Evolutionary conservation across 495 filamentous ascomycete species (phyloP).

Genomic region (Xylaria bambusicola): DNA sequence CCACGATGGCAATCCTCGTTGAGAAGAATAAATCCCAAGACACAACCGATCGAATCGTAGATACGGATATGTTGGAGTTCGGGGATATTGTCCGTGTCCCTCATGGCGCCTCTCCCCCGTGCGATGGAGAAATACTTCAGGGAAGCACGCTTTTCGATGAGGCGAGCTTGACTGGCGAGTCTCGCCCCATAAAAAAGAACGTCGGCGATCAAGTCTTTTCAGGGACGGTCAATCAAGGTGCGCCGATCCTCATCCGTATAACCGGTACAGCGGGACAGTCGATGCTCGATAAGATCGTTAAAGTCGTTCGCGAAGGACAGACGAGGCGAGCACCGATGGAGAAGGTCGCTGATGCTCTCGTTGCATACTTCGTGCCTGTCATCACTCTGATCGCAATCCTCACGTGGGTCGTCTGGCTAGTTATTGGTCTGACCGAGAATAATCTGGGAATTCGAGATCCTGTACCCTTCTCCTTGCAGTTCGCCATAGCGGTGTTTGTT

Average conservation of each 20-base stretch:
- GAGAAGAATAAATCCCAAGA: constrained; percentile 39
- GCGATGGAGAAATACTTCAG: constrained; percentile 70
- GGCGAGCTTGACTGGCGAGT: constrained; percentile 88
- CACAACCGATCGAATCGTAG: constrained; percentile 45
- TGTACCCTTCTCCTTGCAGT: constrained; percentile 82
- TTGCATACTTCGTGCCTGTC: constrained; percentile 85
- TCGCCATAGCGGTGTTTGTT: constrained; percentile 93
- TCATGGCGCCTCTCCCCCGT: constrained; percentile 82
- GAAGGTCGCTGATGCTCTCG: constrained; percentile 78
- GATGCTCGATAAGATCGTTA: constrained; percentile 91
- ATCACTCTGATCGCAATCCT: constrained; percentile 78
- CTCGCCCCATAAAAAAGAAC: constrained; percentile 69
- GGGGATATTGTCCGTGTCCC: constrained; percentile 77
- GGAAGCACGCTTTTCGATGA: constrained; percentile 80
- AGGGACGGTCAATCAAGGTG: constrained; percentile 82
- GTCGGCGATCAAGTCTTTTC: constrained; percentile 74
- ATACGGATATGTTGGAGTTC: constrained; percentile 77
- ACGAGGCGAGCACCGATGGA: constrained; percentile 85
- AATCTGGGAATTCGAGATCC: constrained; percentile 70
- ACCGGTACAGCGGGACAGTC: constrained; percentile 73
- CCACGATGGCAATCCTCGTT: constrained; percentile 75
- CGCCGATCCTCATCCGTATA: constrained; percentile 68
- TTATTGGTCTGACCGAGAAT: constrained; percentile 67
- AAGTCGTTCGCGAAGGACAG: constrained; percentile 88
- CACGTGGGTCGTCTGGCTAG: constrained; percentile 84